Conservation (phyloP, 129 eudicot genomes). For the Pseudognaphalium luteoalbum region DNA sequence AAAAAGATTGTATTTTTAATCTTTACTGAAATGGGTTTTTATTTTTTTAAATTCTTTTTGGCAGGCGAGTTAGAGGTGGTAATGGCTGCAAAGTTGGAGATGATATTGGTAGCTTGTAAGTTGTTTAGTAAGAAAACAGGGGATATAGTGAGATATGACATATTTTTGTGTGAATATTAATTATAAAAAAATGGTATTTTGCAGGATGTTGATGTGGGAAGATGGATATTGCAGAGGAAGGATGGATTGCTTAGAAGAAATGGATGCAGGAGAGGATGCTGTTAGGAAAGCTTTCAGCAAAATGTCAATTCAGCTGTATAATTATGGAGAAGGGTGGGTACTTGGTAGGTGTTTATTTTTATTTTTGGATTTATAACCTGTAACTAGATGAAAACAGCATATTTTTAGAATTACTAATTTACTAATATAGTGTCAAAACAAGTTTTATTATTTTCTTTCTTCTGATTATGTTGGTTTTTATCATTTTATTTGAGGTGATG, state of each 20-base stretch:
- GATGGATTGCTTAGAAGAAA: slow-evolving; percentile 73
- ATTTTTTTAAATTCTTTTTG: slow-evolving; percentile 23
- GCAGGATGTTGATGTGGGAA: slow-evolving; percentile 99
- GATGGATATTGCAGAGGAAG: slow-evolving; percentile 94
- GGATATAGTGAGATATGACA: slow-evolving; percentile 1
- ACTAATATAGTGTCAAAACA: background rate
- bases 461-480: slow-evolving; percentile 30
- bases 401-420: background rate
- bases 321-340: slow-evolving; percentile 99
- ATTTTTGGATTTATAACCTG: slow-evolving; percentile 13
- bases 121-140: background rate
- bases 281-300: slow-evolving; percentile 91
- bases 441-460: background rate
- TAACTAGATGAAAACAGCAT: slow-evolving; percentile 13
- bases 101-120: slow-evolving; percentile 96
- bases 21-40: slow-evolving; percentile 31
- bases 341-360: slow-evolving; percentile 76
- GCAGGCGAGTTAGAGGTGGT: slow-evolving; percentile 97
- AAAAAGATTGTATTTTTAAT: background rate
- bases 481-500: slow-evolving; percentile 26
- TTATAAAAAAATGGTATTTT: background rate
- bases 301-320: slow-evolving; percentile 96
- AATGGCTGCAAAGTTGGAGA: slow-evolving; percentile 98
- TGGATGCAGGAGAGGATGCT: slow-evolving; percentile 83
- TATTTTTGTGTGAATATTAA: slow-evolving; percentile 17